Conservation (phyloP, 352 stramenopile species). For the Phytophthora melonis region DNA sequence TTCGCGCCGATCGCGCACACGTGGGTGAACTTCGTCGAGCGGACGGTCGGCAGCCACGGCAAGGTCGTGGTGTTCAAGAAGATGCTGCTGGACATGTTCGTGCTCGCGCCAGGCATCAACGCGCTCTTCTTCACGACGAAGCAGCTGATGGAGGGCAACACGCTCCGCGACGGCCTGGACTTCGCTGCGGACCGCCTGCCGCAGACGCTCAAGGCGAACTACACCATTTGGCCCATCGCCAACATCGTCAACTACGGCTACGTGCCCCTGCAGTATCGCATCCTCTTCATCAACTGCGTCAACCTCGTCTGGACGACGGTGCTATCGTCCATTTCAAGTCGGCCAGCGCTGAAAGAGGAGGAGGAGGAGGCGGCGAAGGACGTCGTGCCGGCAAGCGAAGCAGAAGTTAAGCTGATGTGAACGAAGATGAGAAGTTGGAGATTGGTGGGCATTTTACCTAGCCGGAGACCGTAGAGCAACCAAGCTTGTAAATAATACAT, state of each 20-base stretch:
- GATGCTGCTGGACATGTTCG: slow-evolving; percentile 50
- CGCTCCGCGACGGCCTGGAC: slow-evolving; percentile 28
- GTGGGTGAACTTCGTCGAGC: slow-evolving; percentile 87
- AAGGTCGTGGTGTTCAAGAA: slow-evolving; percentile 50
- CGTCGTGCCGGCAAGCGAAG: not conserved
- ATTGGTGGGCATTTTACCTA: not conserved
- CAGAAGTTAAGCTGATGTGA: not conserved
- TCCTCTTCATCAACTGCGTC: slow-evolving; percentile 57
- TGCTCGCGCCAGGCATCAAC: slow-evolving; percentile 47
- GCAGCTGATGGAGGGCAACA: slow-evolving; percentile 46
- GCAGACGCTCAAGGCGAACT: slow-evolving; percentile 51
- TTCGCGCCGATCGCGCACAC: slow-evolving; percentile 86
- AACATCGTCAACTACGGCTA: slow-evolving; percentile 53
- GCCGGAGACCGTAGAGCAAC: not conserved
- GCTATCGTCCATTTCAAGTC: slow-evolving; percentile 47
- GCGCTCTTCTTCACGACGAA: slow-evolving; percentile 54
- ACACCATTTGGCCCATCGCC: slow-evolving; percentile 52
- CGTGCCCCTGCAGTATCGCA: slow-evolving; percentile 53
- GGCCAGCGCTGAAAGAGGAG: slow-evolving; percentile 9
- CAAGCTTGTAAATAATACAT: too few species aligned
- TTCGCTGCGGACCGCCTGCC: slow-evolving; percentile 43
- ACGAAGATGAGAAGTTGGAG: not conserved
- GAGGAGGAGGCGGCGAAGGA: not conserved
- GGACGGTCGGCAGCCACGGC: slow-evolving; percentile 43
- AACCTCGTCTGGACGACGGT: slow-evolving; percentile 57